Evolutionary conservation across 2,329 filamentous ascomycete species (phyloP), one percentile per base, ranked within the genome.

Genomic region (Chalara sp.): DNA sequence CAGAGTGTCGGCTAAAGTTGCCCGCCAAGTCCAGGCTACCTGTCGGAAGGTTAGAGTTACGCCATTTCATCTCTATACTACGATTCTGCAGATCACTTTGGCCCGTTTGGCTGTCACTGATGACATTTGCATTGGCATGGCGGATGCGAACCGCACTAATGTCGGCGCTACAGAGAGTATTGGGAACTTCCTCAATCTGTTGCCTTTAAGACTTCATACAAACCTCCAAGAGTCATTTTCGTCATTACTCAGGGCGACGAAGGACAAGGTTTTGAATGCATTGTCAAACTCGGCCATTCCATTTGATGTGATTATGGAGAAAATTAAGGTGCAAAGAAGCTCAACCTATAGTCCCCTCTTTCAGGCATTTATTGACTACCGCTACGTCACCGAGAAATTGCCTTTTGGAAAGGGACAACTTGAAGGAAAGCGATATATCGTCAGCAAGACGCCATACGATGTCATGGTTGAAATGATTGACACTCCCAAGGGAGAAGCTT

Each of bases 61-160:
- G 0, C 55, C 65, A 0, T 78, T 77, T 54, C 73, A 79, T 47
- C 67, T 78, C 53, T 71, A 72, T 54, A 61, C 79, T 3, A 66
- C 73, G 0, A 62, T 64, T 0, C 67, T 74, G 40, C 50, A 55
- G 28, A 41, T 35, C 13, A 48, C 60, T n/a, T 47, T 60, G 5
- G 50, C 55, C 42, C 45, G 53, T 10, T 43, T 59, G 5, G 32
- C 53, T n/a, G 41, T 49, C 31, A 48, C 49, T 31, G 52, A 53
- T 7, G 55, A 59, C 29, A 39, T 58, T 5, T 56, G 62, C 48
- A 74, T 80, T 47, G 76, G 76, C 5, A 65, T 78, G 7, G 69
- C 68, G 0, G 75, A 79, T 57, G 71, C 71, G 8, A 39, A 39
- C 47, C 61, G 71, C 2, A 55, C 45, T 0, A 68, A 74, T 1